Evolutionary conservation across 2,329 filamentous ascomycete genomes (phyloP), one percentile per base, ranked within the genome.

Genomic region (Fusarium sp.): DNA sequence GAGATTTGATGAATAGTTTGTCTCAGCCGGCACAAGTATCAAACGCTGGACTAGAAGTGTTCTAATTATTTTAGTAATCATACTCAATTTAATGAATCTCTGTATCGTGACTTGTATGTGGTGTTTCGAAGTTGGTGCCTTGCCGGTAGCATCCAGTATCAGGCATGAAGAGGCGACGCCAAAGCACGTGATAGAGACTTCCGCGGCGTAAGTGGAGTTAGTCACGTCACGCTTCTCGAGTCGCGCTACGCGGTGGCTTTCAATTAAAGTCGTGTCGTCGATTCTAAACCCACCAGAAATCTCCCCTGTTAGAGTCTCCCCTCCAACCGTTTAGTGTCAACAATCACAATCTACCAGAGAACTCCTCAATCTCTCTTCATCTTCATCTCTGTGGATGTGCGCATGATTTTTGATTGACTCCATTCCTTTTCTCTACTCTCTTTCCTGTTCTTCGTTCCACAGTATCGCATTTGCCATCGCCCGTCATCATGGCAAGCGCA

Each of bases 401-500:
- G 43, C 34, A 25, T 64, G 49, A 58, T 25, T 45, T 18, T 49
- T 40, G 37, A 53, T 30, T 49, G 18, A 16, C 14, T 46, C 43
- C 14, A 12, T 53, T 27, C 18, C 30, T 21, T 55, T 55, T 55
- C 51, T 43, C 25, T 53, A 30, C 42, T 21, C 42, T 46, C 30
- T 60, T 56, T 40, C 43, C 30, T 37, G 49, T 56, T 50, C 43
- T 48, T 60, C 47, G 41, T 51, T 37, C 45, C 45, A 20, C n/a
- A 43, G 13, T 53, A 60, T 58, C 63, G 55, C 28, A 63, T 59
- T 63, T 59, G 62, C 55, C 64, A 47, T 46, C 68, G n/a, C 64
- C 55, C 53, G 59, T 55, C 68, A 73, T 63, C 74, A 88, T 88
- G 86, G 79, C 85, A 68, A 80, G 84, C 64, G 78, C 83, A 66